Evolutionary conservation across 495 filamentous ascomycete species (phyloP), one percentile per base, ranked within the genome.

Genomic region (Lasiosphaeris hirsuta): DNA sequence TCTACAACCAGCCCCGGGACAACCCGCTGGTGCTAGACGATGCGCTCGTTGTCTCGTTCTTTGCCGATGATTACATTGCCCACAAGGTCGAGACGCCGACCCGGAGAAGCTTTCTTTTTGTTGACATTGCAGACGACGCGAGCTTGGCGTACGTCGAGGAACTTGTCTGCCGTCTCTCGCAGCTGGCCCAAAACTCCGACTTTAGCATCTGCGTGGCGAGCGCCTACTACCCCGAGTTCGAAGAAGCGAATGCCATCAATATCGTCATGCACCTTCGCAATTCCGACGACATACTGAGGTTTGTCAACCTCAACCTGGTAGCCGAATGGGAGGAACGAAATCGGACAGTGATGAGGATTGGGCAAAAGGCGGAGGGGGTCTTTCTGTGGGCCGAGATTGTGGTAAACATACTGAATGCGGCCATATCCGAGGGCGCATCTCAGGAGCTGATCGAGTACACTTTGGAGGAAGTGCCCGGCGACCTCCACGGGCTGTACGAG

Each of bases 311-410:
- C 40, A 67, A 69, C 47, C 39, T 75, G 18, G 60, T 66, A n/a
- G 61, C 61, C 3, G 65, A 63, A 40, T 72, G 69, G 69, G 71
- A 75, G 14, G 67, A 71, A 39, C 56, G 71, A 9, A 61, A 62
- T 45, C 39, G 49, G 2, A 59, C 59, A 0, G 68, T 69, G 13
- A 55, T 64, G 38, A 47, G 34, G 43, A 63, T 72, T 11, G 69
- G 56, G 7, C 45, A 64, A 15, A 75, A 71, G 44, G 63, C 71
- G 10, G 53, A 53, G 3, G 69, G 70, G 13, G 64, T 68, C 15
- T 75, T 73, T 18, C 58, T 72, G 4, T 73, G 71, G 72, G 72
- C 72, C 7, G 68, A 72, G 54, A 68, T 73, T 18, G 66, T 70
- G 7, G 69, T 71, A 37, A 71, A 73, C 46, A 67, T 75, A 7